Conservation (phyloP, 352 stramenopile genomes). For the Pythium diclinum region DNA sequence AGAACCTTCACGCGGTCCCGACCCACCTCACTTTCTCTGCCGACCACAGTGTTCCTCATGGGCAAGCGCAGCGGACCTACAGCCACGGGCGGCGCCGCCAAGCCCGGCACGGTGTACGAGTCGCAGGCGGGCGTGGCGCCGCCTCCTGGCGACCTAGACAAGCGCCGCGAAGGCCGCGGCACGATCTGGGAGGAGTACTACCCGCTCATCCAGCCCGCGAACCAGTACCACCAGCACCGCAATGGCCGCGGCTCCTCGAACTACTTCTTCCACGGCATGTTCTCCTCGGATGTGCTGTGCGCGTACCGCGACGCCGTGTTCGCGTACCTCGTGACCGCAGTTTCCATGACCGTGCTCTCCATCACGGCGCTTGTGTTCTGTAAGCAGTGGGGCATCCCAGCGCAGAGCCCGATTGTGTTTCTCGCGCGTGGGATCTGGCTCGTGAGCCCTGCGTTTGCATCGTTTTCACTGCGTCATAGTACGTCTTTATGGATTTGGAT, state of each 20-base stretch:
- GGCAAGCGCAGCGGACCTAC: constrained; percentile 24
- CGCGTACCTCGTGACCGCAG: constrained; percentile 72
- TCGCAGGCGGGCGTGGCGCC: constrained; percentile 23
- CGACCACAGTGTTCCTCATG: constrained; percentile 13
- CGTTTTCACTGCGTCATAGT: constrained; percentile 76
- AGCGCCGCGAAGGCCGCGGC: constrained; percentile 22
- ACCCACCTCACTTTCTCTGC: background rate
- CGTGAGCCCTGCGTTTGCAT: constrained; percentile 62
- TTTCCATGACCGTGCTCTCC: constrained; percentile 77
- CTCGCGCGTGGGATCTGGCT: constrained; percentile 64
- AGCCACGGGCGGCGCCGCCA: constrained; percentile 14
- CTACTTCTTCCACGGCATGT: constrained; percentile 88
- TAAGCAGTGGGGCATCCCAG: constrained; percentile 68
- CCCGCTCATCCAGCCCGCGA: constrained; percentile 77
- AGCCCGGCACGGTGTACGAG: constrained; percentile 33
- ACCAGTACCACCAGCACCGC: constrained; percentile 75
- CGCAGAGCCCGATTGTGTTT: constrained; percentile 54
- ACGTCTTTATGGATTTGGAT: constrained; percentile 23
- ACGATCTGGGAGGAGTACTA: constrained; percentile 89
- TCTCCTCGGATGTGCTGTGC: constrained; percentile 82
- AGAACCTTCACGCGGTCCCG: background rate
- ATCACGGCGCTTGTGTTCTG: constrained; percentile 83
- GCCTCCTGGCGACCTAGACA: constrained; percentile 8
- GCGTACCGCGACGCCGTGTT: constrained; percentile 81
- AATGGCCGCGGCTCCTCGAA: constrained; percentile 70